Percentiles rank a stretch among this genome's conserved stretches.
Conservation (phyloP, 306 rosid genomes). For the Crotalaria pallida region DNA sequence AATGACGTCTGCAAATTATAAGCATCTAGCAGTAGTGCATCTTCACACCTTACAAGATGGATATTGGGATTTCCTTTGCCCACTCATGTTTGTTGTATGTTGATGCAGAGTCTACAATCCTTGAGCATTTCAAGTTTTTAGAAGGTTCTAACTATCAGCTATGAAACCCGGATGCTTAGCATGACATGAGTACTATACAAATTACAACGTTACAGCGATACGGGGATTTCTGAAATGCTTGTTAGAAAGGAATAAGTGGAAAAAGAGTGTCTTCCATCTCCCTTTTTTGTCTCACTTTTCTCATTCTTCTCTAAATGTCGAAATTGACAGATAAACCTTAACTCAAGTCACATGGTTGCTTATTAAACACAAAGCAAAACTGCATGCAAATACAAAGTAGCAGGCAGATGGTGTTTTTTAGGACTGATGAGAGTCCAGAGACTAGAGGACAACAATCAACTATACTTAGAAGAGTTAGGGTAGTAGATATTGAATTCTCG, state of each 20-base stretch:
- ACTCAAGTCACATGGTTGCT: background rate
- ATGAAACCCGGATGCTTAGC: too few species aligned
- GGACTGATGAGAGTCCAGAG: too few species aligned
- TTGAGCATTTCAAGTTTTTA: background rate
- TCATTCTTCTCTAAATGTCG: background rate
- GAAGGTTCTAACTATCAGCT: background rate
- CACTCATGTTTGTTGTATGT: background rate
- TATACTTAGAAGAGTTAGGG: too few species aligned
- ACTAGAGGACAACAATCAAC: too few species aligned
- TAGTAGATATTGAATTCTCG: too few species aligned
- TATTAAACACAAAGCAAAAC: background rate
- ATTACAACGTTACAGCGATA: too few species aligned
- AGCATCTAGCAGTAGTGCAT: too few species aligned
- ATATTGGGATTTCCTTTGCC: too few species aligned
- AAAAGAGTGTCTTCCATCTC: background rate
- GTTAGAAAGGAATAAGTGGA: background rate
- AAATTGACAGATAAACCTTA: background rate
- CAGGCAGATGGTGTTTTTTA: too few species aligned
- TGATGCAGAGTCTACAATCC: background rate
- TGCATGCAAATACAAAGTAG: background rate
- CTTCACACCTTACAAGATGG: too few species aligned
- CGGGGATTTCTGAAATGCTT: too few species aligned
- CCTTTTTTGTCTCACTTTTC: background rate
- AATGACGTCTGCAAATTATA: background rate
- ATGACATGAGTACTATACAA: too few species aligned